Evolutionary conservation across 495 filamentous ascomycete genomes (phyloP), one percentile per base, ranked within the genome.

Genomic region (Penicillium maclennaniae): DNA sequence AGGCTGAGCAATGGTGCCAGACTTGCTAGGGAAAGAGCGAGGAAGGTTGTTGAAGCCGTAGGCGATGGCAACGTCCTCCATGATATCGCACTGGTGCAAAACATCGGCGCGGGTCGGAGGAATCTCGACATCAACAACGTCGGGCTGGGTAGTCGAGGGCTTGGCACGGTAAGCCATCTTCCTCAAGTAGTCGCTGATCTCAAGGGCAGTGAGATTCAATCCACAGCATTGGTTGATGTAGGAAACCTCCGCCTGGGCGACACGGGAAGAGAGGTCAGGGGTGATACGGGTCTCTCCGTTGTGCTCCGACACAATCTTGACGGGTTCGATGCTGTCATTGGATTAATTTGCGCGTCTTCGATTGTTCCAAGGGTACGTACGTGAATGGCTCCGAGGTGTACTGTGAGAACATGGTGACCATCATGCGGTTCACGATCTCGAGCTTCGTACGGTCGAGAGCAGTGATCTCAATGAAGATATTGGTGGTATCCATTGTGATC

Each of bases 391-490:
- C 88, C 20, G 82, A 81, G 58, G 87, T 88, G 73, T 99, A 97
- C 65, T 87, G 79, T 40, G 88, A 91, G 82, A 99, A 99, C 93
- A 97, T 97, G 54, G 92, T 81, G 38, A 96, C 90, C 68, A 99
- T 85, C 59, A 96, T 92, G 58, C 90, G 89, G 76, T 86, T 90
- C 45, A 97, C 92, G 62, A 97, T 89, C 60, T 97, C 92, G 15
- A 96, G 82, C 75, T 99, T 99, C 7, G 93, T 99, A 69, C 87
- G 84, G 73, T 99, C 93, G 19, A 90, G 88, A n/a, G 91, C 93
- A 19, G 93, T 99, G 59, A 95, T 88, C 66, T 99, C 93, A 67
- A 99, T 92, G 75, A 97, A 90, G 64, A 97, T 79, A 69, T 97
- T 97, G 59, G 77, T 88, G 43, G 91, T 97, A 61, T 90, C 75